phyloP scores from a whole-genome alignment of 305 asterid genomes.

The Solanum aculeatissimum region DNA sequence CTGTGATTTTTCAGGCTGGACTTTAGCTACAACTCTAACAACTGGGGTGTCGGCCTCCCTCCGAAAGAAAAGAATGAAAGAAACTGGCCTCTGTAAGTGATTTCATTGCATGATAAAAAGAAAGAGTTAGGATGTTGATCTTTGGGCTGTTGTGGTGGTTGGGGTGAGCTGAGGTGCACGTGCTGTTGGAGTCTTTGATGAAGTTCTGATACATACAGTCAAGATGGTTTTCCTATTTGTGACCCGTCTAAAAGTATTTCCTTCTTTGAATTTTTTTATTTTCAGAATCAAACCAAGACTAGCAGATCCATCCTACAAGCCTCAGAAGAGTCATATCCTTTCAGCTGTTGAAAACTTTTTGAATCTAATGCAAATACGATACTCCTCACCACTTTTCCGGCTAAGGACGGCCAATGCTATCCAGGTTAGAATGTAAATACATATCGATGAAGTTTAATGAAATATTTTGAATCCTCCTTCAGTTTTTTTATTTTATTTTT shows the following conservation, averaged over 20 bases:
- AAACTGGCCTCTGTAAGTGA: conserved; percentile 72
- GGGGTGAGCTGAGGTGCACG: background rate
- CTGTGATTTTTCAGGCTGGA: conserved; percentile 51
- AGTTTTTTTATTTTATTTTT: too few species aligned
- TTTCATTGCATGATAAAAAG: background rate
- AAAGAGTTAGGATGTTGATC: background rate
- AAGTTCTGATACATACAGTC: background rate
- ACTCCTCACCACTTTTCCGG: conserved; percentile 94
- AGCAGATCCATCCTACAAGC: conserved; percentile 68
- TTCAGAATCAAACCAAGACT: conserved; percentile 74
- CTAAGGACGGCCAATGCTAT: conserved; percentile 50
- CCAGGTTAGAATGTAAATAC: conserved; percentile 43
- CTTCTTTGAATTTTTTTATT: background rate
- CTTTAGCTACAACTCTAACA: conserved; percentile 78
- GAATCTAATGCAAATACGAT: conserved; percentile 58
- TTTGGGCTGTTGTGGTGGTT: background rate
- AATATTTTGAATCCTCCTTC: background rate
- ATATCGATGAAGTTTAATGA: background rate
- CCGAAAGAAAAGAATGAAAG: conserved; percentile 81
- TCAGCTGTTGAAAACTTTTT: conserved; percentile 68
- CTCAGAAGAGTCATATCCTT: conserved; percentile 58
- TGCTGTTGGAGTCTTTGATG: background rate
- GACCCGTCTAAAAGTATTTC: background rate
- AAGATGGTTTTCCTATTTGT: background rate
- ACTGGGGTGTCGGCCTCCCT: conserved; percentile 98